Conservation (phyloP, 495 filamentous ascomycete genomes). For the Neurospora sp. region DNA sequence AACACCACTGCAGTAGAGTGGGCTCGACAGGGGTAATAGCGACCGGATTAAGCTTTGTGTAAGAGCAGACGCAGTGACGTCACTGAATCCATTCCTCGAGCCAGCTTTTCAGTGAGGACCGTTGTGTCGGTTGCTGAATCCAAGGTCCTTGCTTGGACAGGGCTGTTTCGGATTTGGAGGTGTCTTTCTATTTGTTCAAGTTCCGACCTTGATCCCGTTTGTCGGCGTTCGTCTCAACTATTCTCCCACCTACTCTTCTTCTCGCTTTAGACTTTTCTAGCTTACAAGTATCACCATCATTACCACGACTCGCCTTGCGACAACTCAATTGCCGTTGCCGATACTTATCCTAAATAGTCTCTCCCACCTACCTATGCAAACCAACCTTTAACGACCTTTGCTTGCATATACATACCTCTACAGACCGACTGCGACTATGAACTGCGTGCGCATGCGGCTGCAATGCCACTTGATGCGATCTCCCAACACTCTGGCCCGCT, state of each 20-base stretch:
- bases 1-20: background rate
- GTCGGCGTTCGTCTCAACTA: background rate
- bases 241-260: background rate
- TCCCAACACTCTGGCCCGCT: background rate
- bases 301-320: background rate
- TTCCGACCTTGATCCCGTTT: background rate
- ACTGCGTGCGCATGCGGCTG: constrained; percentile 10
- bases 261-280: background rate
- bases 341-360: background rate
- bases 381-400: background rate
- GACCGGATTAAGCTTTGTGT: background rate
- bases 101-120: background rate
- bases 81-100: background rate
- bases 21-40: background rate
- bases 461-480: constrained; percentile 5
- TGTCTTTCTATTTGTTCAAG: background rate
- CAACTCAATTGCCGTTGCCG: background rate
- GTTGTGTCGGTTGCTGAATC: background rate
- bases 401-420: background rate
- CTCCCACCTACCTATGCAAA: background rate
- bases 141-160: background rate
- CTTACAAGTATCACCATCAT: background rate
- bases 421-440: constrained; percentile 9
- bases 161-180: background rate
- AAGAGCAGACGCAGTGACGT: background rate